Evolutionary conservation across 2,329 filamentous ascomycete genomes (phyloP).

Genomic region (Sporothrix phasma): DNA sequence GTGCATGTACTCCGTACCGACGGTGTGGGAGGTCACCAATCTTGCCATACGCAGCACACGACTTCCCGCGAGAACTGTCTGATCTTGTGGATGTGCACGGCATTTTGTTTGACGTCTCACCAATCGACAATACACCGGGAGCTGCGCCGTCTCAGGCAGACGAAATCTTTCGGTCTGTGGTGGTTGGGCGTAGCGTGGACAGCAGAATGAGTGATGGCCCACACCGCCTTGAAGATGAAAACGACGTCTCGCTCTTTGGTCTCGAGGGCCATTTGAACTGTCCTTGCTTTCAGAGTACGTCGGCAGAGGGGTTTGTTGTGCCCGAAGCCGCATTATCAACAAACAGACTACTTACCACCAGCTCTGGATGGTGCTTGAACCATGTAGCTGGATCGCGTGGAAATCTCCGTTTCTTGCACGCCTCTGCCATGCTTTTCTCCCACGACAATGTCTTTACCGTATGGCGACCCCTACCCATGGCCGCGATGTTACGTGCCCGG

Average conservation of each 20-base stretch:
- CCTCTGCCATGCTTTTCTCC: background rate
- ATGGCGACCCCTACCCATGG: background rate
- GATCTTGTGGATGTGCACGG: background rate
- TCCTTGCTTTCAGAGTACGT: no score
- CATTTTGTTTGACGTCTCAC: constrained; percentile 1
- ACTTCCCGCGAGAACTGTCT: background rate
- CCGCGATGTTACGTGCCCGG: background rate
- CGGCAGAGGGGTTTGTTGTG: no score
- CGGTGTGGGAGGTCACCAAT: background rate
- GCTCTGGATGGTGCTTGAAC: no score
- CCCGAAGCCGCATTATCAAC: no score
- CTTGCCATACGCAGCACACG: background rate
- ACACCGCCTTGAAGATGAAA: background rate
- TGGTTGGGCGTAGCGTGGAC: background rate
- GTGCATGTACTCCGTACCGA: background rate
- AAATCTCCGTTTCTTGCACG: background rate
- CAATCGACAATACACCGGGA: background rate
- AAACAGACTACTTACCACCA: no score
- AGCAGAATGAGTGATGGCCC: background rate
- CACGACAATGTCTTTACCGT: constrained; percentile 1
- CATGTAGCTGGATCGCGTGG: no score
- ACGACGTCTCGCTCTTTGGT: background rate
- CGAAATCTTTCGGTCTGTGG: background rate
- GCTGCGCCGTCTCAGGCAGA: background rate
- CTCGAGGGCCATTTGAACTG: no score